Base-by-base conservation (phyloP, 2,329 filamentous ascomycete genomes). In the Stachybotrys echinatus region DNA sequence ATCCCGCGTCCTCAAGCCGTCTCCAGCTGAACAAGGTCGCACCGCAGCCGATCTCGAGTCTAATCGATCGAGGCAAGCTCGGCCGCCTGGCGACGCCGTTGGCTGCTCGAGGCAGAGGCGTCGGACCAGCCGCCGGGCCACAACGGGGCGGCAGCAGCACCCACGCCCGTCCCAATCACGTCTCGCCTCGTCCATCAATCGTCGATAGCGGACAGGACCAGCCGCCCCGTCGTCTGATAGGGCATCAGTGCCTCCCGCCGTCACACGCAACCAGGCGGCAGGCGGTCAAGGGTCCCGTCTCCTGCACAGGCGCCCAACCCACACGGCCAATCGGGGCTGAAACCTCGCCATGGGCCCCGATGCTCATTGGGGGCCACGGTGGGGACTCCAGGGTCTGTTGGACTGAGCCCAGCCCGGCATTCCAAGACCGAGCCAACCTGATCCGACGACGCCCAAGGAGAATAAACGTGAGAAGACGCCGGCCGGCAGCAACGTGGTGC, bases 261-360 rank as follows among this genome's bases (percentile, higher is more conserved):
- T 40, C 38, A 40, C 38, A 40, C 10, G n/a, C 27, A 34, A 34
- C 2, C 27, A 34, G 14, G 27, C 14, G 27, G 27, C 27, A 34
- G 27, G 27, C 27, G 14, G 38, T 3, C 38, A n/a, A 18, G 38
- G 38, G 38, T 40, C 38, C 31, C n/a, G 17, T 40, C 38, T 46
- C 44, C 44, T 46, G 44, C 44, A 46, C 22, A 46, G 44, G 44
- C 44, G 44, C 44, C 44, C 19, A 23, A 46, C 44, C 8, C 6
- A 46, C 17, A 18, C 22, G 20, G 44, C 44, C 44, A 46, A 46
- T 46, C 44, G 44, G 44, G 14, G 23, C 7, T 10, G 17, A 10
- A 40, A 18, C 38, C 27, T 34, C 10, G 27, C 27, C 10, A 34
- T 34, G 27, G n/a, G 27, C 27, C 27, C 10, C 10, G 14, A 14